Conservation (phyloP, 768 basidiomycete species). For the Tricholoma furcatifolium region DNA sequence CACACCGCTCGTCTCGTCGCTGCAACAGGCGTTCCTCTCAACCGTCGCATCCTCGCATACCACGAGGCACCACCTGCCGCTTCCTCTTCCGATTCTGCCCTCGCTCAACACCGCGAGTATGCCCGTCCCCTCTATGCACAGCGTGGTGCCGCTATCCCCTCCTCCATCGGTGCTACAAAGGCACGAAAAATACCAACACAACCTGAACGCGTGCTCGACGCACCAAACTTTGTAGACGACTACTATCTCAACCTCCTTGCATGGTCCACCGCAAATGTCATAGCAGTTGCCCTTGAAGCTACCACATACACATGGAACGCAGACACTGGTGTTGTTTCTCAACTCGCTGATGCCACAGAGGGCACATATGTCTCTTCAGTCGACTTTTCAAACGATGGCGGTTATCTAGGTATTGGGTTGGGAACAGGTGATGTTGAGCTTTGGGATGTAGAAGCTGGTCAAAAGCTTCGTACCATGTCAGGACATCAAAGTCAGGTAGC, state of each 20-base stretch:
- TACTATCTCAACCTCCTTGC: slow-evolving; percentile 94
- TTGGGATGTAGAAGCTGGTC: slow-evolving; percentile 85
- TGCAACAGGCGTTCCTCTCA: slow-evolving; percentile 73
- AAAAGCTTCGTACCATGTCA: slow-evolving; percentile 86
- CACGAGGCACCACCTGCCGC: slow-evolving; percentile 83
- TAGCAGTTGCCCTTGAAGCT: slow-evolving; percentile 88
- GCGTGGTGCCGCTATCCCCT: slow-evolving; percentile 59
- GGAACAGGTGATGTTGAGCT: slow-evolving; percentile 87
- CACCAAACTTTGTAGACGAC: slow-evolving; percentile 90
- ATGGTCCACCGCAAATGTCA: slow-evolving; percentile 84
- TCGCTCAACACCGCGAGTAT: slow-evolving; percentile 75
- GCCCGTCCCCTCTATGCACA: slow-evolving; percentile 73
- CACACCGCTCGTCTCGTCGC: slow-evolving; percentile 78
- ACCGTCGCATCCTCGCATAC: slow-evolving; percentile 84
- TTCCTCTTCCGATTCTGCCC: slow-evolving; percentile 62
- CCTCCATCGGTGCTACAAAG: slow-evolving; percentile 65
- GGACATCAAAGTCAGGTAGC: slow-evolving; percentile 87
- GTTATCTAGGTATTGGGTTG: slow-evolving; percentile 79
- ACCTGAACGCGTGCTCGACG: slow-evolving; percentile 93
- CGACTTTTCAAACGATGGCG: slow-evolving; percentile 78
- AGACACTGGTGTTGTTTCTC: slow-evolving; percentile 81
- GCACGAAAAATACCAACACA: slow-evolving; percentile 81
- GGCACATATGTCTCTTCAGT: slow-evolving; percentile 75
- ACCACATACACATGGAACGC: slow-evolving; percentile 94
- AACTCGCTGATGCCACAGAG: slow-evolving; percentile 72